A percentile compares a stretch with the other conserved stretches of the same genome.
These are phyloP conservation scores for Ceratonia siliqua DNA, from an alignment of 306 rosid genomes.

Conservation along the genomic window DNA sequence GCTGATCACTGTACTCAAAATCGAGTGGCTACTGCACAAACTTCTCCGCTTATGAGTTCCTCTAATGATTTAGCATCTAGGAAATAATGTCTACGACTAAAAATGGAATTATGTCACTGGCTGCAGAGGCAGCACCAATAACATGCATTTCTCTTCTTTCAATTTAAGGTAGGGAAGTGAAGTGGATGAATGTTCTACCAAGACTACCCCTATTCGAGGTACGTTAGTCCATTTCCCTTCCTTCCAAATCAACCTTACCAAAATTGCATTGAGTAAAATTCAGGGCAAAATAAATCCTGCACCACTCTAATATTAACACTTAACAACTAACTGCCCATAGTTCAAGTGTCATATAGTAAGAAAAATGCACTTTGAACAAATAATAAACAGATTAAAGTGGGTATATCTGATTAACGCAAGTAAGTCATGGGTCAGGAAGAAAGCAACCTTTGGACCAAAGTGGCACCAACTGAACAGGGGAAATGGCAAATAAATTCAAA, in stretches of 20 bases:
- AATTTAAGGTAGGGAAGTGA: too few species aligned
- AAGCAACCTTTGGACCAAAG: background rate
- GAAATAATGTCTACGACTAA: background rate
- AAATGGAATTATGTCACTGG: background rate
- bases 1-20: conserved; percentile 43
- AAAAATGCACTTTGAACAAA: background rate
- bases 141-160: background rate
- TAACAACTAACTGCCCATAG: background rate
- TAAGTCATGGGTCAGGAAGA: background rate
- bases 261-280: too few species aligned
- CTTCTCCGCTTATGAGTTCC: conserved; percentile 16
- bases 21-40: conserved; percentile 33
- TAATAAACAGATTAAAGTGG: background rate
- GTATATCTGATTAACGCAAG: background rate
- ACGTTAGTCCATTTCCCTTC: too few species aligned
- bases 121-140: background rate
- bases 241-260: too few species aligned
- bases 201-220: too few species aligned
- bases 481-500: conserved; percentile 15
- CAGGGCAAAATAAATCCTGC: too few species aligned
- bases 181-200: too few species aligned
- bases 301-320: too few species aligned
- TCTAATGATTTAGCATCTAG: background rate
- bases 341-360: background rate
- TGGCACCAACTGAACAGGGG: background rate